phyloP scores from a whole-genome alignment of 2,329 filamentous ascomycete species.

The Chalara sp. region DNA sequence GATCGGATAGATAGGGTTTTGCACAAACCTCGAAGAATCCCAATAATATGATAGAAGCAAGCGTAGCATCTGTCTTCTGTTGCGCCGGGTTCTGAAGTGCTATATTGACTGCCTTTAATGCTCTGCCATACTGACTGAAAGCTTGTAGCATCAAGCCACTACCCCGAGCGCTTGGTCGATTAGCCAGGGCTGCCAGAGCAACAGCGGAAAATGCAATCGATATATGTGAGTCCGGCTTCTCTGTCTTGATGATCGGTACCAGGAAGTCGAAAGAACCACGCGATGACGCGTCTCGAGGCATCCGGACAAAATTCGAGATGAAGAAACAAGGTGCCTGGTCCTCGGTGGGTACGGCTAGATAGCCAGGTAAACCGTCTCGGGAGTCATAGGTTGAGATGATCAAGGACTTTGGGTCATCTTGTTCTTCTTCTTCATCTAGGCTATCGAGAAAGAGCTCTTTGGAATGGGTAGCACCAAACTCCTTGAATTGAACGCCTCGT shows the following conservation, averaged over 20 bases:
- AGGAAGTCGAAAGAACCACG: slow-evolving; percentile 54
- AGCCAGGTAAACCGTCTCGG: too few species aligned
- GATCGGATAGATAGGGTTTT: too few species aligned
- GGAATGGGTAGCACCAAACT: slow-evolving; percentile 27
- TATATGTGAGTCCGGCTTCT: slow-evolving; percentile 40
- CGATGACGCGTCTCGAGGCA: slow-evolving; percentile 42
- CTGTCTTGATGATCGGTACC: slow-evolving; percentile 44
- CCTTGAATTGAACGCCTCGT: slow-evolving; percentile 41
- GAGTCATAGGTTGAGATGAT: too few species aligned
- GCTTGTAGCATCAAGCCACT: slow-evolving; percentile 32
- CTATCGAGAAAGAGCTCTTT: neutral
- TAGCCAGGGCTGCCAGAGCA: slow-evolving; percentile 49
- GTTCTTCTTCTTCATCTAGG: too few species aligned
- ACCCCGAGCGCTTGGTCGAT: slow-evolving; percentile 34
- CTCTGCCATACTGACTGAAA: slow-evolving; percentile 46
- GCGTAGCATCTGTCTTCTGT: slow-evolving; percentile 47
- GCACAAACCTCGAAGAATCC: slow-evolving; percentile 48
- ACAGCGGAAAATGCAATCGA: slow-evolving; percentile 53
- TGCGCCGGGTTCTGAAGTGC: slow-evolving; percentile 44
- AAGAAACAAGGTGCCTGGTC: slow-evolving; percentile 54
- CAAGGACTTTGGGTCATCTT: too few species aligned
- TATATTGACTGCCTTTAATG: slow-evolving; percentile 43
- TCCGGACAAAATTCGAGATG: slow-evolving; percentile 51
- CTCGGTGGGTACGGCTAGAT: slow-evolving; percentile 40
- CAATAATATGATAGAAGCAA: slow-evolving; percentile 53